phyloP scores from a whole-genome alignment of 495 filamentous ascomycete species.

The Geoglossum glabrum region DNA sequence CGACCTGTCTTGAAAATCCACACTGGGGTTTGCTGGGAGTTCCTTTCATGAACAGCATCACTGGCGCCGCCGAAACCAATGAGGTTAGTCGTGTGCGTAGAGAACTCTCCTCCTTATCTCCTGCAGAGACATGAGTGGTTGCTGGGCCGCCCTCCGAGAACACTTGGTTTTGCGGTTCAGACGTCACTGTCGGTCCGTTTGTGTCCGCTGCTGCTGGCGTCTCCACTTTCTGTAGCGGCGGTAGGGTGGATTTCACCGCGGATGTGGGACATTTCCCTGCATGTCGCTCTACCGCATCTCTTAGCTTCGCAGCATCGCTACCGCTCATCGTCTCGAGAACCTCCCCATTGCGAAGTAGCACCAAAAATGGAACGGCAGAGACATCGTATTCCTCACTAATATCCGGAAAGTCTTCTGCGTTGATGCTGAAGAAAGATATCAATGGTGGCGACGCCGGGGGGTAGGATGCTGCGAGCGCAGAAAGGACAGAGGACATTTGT shows the following conservation, averaged over 20 bases:
- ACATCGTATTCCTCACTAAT: constrained; percentile 81
- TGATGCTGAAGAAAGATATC: constrained; percentile 66
- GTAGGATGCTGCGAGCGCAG: constrained; percentile 66
- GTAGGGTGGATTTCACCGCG: constrained; percentile 11
- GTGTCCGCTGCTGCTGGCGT: constrained; percentile 3
- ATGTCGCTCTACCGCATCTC: constrained; percentile 64
- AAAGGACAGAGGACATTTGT: constrained; percentile 77
- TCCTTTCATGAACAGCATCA: constrained; percentile 95
- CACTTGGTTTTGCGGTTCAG: constrained; percentile 23
- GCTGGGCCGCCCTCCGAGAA: constrained; percentile 26
- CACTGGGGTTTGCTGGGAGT: constrained; percentile 84
- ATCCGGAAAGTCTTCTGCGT: constrained; percentile 77
- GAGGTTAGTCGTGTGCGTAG: constrained; percentile 54
- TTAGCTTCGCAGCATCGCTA: constrained; percentile 65
- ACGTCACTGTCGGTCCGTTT: constrained; percentile 14
- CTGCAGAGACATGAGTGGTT: constrained; percentile 22
- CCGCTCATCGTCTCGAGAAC: constrained; percentile 68
- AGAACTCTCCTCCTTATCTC: constrained; percentile 42
- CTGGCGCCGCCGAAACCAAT: constrained; percentile 80
- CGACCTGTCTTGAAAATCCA: constrained; percentile 81
- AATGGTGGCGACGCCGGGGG: constrained; percentile 39
- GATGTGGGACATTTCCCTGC: constrained; percentile 22
- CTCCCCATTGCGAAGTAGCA: constrained; percentile 48
- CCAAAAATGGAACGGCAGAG: constrained; percentile 78
- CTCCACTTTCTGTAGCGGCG: constrained; percentile 16